A percentile compares a stretch with the other conserved stretches of the same genome.
Conservation (phyloP, 352 stramenopile species). For the Globisporangium heterothallicum region DNA sequence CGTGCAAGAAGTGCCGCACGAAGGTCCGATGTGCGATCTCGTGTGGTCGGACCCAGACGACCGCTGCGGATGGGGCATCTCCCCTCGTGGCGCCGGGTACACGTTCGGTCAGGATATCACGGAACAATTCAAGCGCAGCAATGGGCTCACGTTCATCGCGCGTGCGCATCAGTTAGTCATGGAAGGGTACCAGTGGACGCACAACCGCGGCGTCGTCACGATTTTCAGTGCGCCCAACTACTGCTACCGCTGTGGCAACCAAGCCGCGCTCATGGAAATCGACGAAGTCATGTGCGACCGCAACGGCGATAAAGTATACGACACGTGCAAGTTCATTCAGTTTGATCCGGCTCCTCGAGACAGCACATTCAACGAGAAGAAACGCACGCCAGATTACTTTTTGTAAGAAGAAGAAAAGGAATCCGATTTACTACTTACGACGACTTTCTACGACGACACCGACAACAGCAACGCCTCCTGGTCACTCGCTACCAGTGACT, state of each 20-base stretch:
- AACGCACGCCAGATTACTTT: conserved; percentile 91
- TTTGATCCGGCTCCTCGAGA: conserved; percentile 88
- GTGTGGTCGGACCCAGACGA: conserved; percentile 89
- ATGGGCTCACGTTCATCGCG: conserved; percentile 83
- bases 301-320: conserved; percentile 85
- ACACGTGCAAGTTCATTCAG: conserved; percentile 92
- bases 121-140: conserved; percentile 88
- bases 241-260: conserved; percentile 95
- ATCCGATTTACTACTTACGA: too few species aligned
- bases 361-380: conserved; percentile 91
- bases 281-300: conserved; percentile 88
- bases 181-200: conserved; percentile 92
- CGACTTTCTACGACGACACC: conserved; percentile 3
- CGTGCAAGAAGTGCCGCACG: conserved; percentile 84
- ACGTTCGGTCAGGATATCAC: conserved; percentile 86
- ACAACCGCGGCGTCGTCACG: conserved; percentile 89
- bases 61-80: conserved; percentile 84
- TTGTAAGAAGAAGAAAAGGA: conserved; percentile 43
- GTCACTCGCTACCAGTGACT: too few species aligned
- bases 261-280: conserved; percentile 94
- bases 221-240: conserved; percentile 94
- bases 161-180: conserved; percentile 90
- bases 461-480: too few species aligned
- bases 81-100: conserved; percentile 79
- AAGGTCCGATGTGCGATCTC: conserved; percentile 85